phyloP scores from a whole-genome alignment of 192 early-diverging fungal genomes.

The Backusella westeae region DNA sequence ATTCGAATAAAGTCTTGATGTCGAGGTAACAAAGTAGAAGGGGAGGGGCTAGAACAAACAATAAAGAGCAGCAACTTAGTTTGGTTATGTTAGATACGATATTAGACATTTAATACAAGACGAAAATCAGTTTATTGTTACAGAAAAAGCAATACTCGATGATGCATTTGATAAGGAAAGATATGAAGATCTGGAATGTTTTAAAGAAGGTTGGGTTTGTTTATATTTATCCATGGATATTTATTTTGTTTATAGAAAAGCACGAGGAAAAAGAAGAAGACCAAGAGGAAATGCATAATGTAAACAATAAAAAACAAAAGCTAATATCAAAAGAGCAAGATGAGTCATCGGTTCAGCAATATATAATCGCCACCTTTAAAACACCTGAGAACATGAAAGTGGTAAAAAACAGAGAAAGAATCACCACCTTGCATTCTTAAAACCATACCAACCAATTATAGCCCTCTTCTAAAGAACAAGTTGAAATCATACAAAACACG shows the following conservation, averaged over 20 bases:
- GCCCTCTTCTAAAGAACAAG: conserved; percentile 56
- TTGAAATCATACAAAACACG: conserved; percentile 68
- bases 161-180: conserved; percentile 47
- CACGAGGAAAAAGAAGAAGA: conserved; percentile 21
- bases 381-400: conserved; percentile 47
- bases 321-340: not conserved
- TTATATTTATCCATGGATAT: not conserved
- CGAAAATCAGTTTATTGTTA: conserved; percentile 5
- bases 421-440: not conserved
- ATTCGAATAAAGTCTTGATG: conserved; percentile 22
- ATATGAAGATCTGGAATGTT: conserved; percentile 59
- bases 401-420: conserved; percentile 21
- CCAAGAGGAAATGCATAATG: not conserved
- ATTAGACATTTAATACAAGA: conserved; percentile 59
- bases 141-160: conserved; percentile 21
- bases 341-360: conserved; percentile 9
- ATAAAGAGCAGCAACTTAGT: not conserved
- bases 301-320: conserved; percentile 3
- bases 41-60: not conserved
- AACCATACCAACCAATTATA: conserved; percentile 13
- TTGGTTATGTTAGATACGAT: conserved; percentile 51
- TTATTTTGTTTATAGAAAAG: conserved; percentile 11
- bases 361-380: conserved; percentile 40
- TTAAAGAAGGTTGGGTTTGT: conserved; percentile 24
- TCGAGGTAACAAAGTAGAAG: conserved; percentile 42